A percentile compares a stretch with the other conserved stretches of the same genome.
Conservation (phyloP, 129 eudicot species). For the Cynara cardunculus region DNA sequence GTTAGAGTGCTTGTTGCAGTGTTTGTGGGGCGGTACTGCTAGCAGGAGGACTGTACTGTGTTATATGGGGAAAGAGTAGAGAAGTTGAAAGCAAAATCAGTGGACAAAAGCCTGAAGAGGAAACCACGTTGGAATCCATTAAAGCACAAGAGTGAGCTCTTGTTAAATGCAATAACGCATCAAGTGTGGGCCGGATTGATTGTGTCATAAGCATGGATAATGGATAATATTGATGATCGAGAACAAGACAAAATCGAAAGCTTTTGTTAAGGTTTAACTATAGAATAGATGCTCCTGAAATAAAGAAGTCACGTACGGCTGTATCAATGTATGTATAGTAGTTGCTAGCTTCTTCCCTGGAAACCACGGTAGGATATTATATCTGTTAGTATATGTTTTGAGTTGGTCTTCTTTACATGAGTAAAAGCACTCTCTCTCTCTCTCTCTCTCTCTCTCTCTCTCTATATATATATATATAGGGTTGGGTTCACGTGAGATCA, state of each 20-base stretch:
- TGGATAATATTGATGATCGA: background rate
- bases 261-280: background rate
- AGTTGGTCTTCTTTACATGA: too few species aligned
- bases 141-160: constrained; percentile 25
- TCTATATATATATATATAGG: too few species aligned
- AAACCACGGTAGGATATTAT: too few species aligned
- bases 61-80: constrained; percentile 64
- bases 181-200: constrained; percentile 16
- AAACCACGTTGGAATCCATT: constrained; percentile 35
- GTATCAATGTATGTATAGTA: too few species aligned
- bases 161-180: background rate
- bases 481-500: too few species aligned
- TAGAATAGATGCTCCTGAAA: background rate
- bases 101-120: constrained; percentile 26
- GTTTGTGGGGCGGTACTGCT: constrained; percentile 59
- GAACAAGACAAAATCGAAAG: background rate
- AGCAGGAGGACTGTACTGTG: constrained; percentile 50
- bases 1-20: constrained; percentile 28
- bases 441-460: too few species aligned
- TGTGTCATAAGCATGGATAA: background rate
- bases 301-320: too few species aligned
- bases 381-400: too few species aligned
- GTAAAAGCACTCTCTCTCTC: too few species aligned
- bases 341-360: too few species aligned
- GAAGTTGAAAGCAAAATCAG: constrained; percentile 31